These are phyloP conservation scores for Biancaea sappan DNA, from an alignment of 306 rosid species.

Conservation along the genomic window DNA sequence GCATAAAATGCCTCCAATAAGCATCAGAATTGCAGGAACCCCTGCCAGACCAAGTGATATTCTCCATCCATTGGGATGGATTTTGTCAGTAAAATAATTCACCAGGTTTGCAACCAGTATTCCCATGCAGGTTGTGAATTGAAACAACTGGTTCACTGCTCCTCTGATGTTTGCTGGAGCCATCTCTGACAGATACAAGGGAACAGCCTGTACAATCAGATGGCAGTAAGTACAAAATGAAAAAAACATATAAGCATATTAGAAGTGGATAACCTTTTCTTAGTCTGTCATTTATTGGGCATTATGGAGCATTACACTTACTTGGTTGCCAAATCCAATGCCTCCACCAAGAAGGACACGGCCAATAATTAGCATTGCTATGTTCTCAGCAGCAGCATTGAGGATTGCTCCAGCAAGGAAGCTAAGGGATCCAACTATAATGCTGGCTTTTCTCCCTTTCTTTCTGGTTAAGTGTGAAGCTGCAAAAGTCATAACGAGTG, in stretches of 20 bases:
- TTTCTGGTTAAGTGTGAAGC: conserved; percentile 79
- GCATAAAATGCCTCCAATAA: conserved; percentile 79
- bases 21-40: conserved; percentile 82
- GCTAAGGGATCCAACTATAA: conserved; percentile 83
- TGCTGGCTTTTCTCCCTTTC: conserved; percentile 83
- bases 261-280: neutral
- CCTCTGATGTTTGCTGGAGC: conserved; percentile 90
- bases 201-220: conserved; percentile 72
- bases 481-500: conserved; percentile 75
- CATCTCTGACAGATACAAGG: conserved; percentile 93
- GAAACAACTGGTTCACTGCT: conserved; percentile 92
- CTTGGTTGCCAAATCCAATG: conserved; percentile 96
- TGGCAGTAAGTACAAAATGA: neutral
- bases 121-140: conserved; percentile 86
- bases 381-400: conserved; percentile 76
- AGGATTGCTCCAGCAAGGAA: conserved; percentile 77
- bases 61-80: conserved; percentile 95
- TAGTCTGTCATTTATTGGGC: too few species aligned
- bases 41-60: conserved; percentile 90
- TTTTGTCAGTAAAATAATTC: conserved; percentile 70
- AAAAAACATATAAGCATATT: neutral
- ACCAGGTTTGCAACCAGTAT: conserved; percentile 71
- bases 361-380: conserved; percentile 80
- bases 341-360: conserved; percentile 81
- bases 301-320: conserved; percentile 41